These are phyloP conservation scores for bread wheat (Triticum aestivum) DNA, from an alignment of 176 grass and related monocot species.

Conservation along the genomic window DNA sequence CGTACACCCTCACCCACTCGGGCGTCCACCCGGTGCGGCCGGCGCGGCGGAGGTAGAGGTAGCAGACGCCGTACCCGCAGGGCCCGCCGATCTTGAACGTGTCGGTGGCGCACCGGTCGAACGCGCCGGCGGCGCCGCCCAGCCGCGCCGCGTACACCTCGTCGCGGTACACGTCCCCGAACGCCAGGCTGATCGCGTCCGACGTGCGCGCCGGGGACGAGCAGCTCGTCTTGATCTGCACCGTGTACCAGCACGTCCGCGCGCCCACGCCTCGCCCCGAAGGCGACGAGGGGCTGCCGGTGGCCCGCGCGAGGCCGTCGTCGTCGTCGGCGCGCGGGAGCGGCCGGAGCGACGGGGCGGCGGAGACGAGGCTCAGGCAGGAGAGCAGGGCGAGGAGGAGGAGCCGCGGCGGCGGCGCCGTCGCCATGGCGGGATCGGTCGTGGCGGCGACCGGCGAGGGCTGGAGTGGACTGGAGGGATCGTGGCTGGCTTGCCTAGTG, in stretches of 20 bases:
- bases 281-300: not conserved
- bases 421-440: conserved; percentile 17
- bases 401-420: not conserved
- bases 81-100: conserved; percentile 66
- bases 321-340: not conserved
- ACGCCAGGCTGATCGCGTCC: conserved; percentile 70
- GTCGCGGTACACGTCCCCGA: conserved; percentile 67
- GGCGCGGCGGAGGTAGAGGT: conserved; percentile 74
- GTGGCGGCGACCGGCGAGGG: not conserved
- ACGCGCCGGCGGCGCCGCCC: conserved; percentile 39
- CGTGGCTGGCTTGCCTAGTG: not conserved
- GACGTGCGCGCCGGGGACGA: conserved; percentile 43
- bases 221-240: conserved; percentile 88
- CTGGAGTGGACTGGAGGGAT: not conserved
- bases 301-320: not conserved
- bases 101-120: conserved; percentile 82
- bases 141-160: conserved; percentile 74
- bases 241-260: conserved; percentile 58
- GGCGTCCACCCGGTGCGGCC: conserved; percentile 63
- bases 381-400: conserved; percentile 20
- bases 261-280: not conserved
- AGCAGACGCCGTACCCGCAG: conserved; percentile 85
- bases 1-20: conserved; percentile 67
- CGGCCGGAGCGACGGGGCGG: not conserved
- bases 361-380: not conserved